phyloP scores from a whole-genome alignment of 805 yeast genomes.

The Suhomyces sp. region DNA sequence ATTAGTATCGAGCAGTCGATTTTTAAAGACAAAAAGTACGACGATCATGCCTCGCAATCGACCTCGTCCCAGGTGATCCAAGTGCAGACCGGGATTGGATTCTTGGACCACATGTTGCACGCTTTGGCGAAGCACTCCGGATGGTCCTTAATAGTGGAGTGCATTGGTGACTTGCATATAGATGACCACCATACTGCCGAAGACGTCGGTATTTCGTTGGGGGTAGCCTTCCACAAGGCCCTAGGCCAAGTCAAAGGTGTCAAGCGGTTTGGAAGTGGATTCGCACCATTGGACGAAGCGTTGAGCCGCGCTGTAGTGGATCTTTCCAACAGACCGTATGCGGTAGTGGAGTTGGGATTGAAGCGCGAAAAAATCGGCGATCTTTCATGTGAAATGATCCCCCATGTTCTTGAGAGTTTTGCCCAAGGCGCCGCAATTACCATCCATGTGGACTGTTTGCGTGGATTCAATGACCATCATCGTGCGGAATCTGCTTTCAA shows the following conservation, averaged over 20 bases:
- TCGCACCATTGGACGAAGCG: slow-evolving; percentile 97
- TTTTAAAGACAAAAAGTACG: slow-evolving; percentile 34
- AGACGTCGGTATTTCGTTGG: slow-evolving; percentile 91
- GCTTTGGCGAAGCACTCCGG: slow-evolving; percentile 97
- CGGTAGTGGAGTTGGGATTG: slow-evolving; percentile 84
- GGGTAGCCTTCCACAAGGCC: slow-evolving; percentile 85
- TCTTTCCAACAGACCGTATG: slow-evolving; percentile 87
- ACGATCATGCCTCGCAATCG: slow-evolving; percentile 62
- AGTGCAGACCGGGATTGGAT: slow-evolving; percentile 90
- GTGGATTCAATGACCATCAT: slow-evolving; percentile 96
- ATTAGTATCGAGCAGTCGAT: slow-evolving; percentile 61
- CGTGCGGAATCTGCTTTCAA: slow-evolving; percentile 95
- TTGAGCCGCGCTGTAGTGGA: slow-evolving; percentile 95
- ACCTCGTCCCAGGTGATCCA: slow-evolving; percentile 71
- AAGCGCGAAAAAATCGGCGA: slow-evolving; percentile 93
- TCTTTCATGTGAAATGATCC: slow-evolving; percentile 92
- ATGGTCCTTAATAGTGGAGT: slow-evolving; percentile 87
- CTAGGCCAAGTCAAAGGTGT: slow-evolving; percentile 88
- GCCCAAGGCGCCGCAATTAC: slow-evolving; percentile 91
- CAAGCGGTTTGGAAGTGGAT: slow-evolving; percentile 87
- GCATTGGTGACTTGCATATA: slow-evolving; percentile 91
- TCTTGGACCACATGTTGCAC: slow-evolving; percentile 95
- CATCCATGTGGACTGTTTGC: slow-evolving; percentile 86
- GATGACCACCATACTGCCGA: slow-evolving; percentile 98
- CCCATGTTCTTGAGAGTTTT: slow-evolving; percentile 93